Percentiles rank a stretch among this genome's conserved stretches.
Evolutionary conservation across 2,329 filamentous ascomycete genomes (phyloP).

Genomic region (Ilyonectria robusta): DNA sequence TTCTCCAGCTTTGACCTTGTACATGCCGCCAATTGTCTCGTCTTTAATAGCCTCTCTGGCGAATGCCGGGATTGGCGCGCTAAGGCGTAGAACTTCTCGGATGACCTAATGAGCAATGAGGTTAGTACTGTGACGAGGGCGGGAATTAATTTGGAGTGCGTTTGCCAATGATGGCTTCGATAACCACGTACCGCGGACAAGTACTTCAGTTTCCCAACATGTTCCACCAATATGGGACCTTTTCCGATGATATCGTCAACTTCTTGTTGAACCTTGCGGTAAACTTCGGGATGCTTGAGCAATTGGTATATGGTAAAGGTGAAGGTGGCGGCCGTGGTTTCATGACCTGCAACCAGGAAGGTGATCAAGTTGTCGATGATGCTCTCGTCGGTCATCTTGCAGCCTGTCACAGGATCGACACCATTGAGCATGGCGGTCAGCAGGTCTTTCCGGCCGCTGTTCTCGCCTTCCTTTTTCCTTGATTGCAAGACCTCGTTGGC

Average conservation of each 20-base stretch:
- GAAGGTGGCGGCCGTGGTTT: constrained; percentile 11
- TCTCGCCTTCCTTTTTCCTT: constrained; percentile 64
- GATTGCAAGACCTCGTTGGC: constrained; percentile 72
- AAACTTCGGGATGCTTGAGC: constrained; percentile 42
- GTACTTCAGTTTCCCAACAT: constrained; percentile 76
- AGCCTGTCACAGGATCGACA: constrained; percentile 76
- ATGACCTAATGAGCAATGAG: constrained; percentile 54
- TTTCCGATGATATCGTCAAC: constrained; percentile 76
- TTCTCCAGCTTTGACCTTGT: constrained; percentile 63
- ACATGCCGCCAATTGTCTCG: constrained; percentile 72
- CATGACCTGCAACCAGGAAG: constrained; percentile 15
- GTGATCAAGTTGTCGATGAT: constrained; percentile 21
- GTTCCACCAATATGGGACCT: constrained; percentile 69
- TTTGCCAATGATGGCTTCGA: not conserved
- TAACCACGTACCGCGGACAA: constrained; percentile 63
- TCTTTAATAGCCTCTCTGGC: constrained; percentile 68
- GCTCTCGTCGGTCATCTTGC: constrained; percentile 62
- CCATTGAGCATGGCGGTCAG: constrained; percentile 79
- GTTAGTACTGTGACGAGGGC: not conserved
- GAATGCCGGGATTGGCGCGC: constrained; percentile 72
- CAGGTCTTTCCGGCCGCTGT: constrained; percentile 74
- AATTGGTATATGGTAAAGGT: constrained; percentile 13
- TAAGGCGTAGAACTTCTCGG: constrained; percentile 75
- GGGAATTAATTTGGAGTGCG: too few species aligned
- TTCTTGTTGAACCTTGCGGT: constrained; percentile 74